Evolutionary conservation across 1,139 yeast genomes (phyloP).

Genomic region (Chernovozyma aurita): DNA sequence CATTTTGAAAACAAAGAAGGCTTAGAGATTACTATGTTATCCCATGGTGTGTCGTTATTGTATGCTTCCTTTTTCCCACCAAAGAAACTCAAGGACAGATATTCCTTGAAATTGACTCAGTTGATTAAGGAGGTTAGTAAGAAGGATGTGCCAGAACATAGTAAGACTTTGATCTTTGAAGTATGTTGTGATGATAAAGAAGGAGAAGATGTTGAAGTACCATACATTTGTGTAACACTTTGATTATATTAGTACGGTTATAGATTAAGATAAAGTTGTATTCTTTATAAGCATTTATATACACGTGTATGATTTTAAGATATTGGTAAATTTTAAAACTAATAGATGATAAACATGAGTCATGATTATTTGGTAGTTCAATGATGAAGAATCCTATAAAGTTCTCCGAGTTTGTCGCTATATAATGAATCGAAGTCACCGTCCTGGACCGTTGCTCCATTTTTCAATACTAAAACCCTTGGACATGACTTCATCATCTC

Average conservation of each 20-base stretch:
- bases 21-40: slow-evolving; percentile 82
- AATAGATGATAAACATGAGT: too few relatives aligned
- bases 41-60: slow-evolving; percentile 83
- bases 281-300: too few relatives aligned
- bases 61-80: slow-evolving; percentile 95
- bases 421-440: slow-evolving; percentile 15
- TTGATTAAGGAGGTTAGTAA: slow-evolving; percentile 79
- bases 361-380: not conserved
- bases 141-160: slow-evolving; percentile 74
- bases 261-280: too few relatives aligned
- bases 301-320: too few relatives aligned
- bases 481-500: slow-evolving; percentile 52
- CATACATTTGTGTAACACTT: slow-evolving; percentile 62
- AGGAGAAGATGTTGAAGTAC: slow-evolving; percentile 96
- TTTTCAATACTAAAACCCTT: slow-evolving; percentile 34
- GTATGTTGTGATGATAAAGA: slow-evolving; percentile 87
- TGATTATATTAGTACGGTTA: too few relatives aligned
- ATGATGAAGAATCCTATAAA: slow-evolving; percentile 10
- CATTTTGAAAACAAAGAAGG: slow-evolving; percentile 80
- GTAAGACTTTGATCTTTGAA: slow-evolving; percentile 76
- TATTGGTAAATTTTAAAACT: too few relatives aligned
- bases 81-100: slow-evolving; percentile 78
- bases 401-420: slow-evolving; percentile 12
- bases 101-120: slow-evolving; percentile 61
- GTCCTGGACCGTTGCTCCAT: slow-evolving; percentile 40